These are phyloP conservation scores for Phytophthora aleatoria DNA, from an alignment of 352 stramenopile species.

Conservation along the genomic window DNA sequence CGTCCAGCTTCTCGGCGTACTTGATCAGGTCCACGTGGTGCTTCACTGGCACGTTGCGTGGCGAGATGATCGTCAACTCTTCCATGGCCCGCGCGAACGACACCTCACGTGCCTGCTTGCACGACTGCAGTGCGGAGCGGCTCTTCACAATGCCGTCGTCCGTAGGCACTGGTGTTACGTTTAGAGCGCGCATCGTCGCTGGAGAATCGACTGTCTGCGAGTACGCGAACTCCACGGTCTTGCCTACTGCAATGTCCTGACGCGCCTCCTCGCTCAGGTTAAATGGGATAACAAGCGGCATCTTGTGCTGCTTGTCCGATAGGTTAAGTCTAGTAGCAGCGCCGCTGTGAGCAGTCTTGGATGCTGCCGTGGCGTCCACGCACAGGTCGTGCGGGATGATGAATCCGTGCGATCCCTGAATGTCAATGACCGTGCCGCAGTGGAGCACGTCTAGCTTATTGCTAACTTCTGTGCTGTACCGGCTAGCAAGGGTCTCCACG, in stretches of 20 bases:
- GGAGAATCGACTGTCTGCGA: slow-evolving; percentile 29
- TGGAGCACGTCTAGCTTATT: slow-evolving; percentile 73
- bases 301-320: slow-evolving; percentile 39
- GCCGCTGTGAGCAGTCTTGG: slow-evolving; percentile 18
- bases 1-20: slow-evolving; percentile 81
- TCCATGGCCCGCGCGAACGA: slow-evolving; percentile 82
- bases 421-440: slow-evolving; percentile 80
- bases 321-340: slow-evolving; percentile 4
- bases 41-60: slow-evolving; percentile 77
- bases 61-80: slow-evolving; percentile 77
- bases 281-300: slow-evolving; percentile 76
- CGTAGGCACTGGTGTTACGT: slow-evolving; percentile 66
- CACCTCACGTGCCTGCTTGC: slow-evolving; percentile 74
- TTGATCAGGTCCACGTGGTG: slow-evolving; percentile 85
- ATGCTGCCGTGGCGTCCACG: slow-evolving; percentile 35
- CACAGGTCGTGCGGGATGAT: slow-evolving; percentile 76
- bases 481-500: slow-evolving; percentile 8
- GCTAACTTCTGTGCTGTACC: slow-evolving; percentile 36
- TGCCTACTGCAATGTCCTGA: slow-evolving; percentile 63
- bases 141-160: slow-evolving; percentile 73
- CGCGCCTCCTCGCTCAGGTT: slow-evolving; percentile 55
- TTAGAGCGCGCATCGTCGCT: slow-evolving; percentile 47
- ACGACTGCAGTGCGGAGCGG: slow-evolving; percentile 68
- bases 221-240: slow-evolving; percentile 75
- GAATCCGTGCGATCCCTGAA: slow-evolving; percentile 73